Conservation (phyloP, 2,329 filamentous ascomycete species). For the Fusarium ambrosium region DNA sequence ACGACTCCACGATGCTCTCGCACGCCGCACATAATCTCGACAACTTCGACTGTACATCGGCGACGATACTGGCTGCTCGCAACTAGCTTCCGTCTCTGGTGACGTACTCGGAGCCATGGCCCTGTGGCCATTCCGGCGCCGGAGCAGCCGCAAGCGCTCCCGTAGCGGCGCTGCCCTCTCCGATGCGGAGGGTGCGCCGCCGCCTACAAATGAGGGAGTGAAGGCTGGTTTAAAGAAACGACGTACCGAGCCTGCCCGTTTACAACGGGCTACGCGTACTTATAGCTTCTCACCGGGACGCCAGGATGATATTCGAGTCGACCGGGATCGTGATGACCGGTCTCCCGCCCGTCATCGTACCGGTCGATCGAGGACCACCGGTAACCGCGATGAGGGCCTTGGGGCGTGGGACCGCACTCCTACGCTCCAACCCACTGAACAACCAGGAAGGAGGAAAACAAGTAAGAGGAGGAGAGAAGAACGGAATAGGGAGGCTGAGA, state of each 20-base stretch:
- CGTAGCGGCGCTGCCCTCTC: constrained; percentile 67
- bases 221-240: constrained; percentile 56
- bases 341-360: constrained; percentile 42
- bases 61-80: constrained; percentile 39
- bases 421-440: constrained; percentile 73
- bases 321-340: constrained; percentile 34
- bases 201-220: constrained; percentile 53
- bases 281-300: constrained; percentile 75
- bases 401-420: constrained; percentile 52
- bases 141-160: constrained; percentile 74
- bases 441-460: constrained; percentile 74
- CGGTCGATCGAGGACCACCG: constrained; percentile 27
- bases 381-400: constrained; percentile 23
- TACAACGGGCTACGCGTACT: constrained; percentile 62
- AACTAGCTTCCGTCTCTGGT: constrained; percentile 42
- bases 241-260: constrained; percentile 62
- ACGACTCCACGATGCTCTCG: constrained; percentile 49
- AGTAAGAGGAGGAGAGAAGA: constrained; percentile 84
- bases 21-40: constrained; percentile 45
- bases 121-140: constrained; percentile 86
- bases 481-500: constrained; percentile 85
- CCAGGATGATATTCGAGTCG: constrained; percentile 65
- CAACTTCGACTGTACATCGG: constrained; percentile 41
- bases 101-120: constrained; percentile 68
- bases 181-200: constrained; percentile 62